These are phyloP conservation scores for Phytophthora ohioensis DNA, from an alignment of 352 stramenopile genomes.

Conservation along the genomic window DNA sequence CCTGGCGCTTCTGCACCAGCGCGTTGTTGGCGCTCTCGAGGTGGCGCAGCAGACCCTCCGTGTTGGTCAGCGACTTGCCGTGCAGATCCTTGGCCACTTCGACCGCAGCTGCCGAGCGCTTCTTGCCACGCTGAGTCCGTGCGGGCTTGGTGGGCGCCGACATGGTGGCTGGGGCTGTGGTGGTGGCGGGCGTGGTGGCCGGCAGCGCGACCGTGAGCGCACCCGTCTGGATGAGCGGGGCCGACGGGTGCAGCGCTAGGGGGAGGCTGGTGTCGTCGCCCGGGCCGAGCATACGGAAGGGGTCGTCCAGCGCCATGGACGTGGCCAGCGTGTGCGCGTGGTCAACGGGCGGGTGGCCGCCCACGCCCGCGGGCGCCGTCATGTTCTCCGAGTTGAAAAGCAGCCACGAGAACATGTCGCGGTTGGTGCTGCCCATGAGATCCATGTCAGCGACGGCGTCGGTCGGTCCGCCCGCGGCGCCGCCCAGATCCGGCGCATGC, in stretches of 20 bases:
- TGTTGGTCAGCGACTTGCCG: conserved; percentile 56
- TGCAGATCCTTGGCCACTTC: conserved; percentile 46
- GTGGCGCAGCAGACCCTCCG: conserved; percentile 71
- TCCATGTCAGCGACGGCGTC: conserved; percentile 71
- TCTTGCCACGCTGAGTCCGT: conserved; percentile 56
- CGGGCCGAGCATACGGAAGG: conserved; percentile 67
- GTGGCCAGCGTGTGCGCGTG: conserved; percentile 35
- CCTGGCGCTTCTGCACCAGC: conserved; percentile 70
- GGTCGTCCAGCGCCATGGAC: conserved; percentile 60
- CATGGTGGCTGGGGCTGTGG: conserved; percentile 18
- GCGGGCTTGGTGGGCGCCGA: conserved; percentile 38
- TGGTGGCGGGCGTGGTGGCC: conserved; percentile 28
- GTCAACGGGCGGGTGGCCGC: conserved; percentile 16
- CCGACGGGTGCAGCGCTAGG: conserved; percentile 44
- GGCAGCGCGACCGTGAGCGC: conserved; percentile 36
- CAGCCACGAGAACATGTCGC: conserved; percentile 89
- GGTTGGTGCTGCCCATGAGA: conserved; percentile 71
- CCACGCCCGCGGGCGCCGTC: conserved; percentile 45
- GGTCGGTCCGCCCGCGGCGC: conserved; percentile 8
- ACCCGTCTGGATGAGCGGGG: conserved; percentile 37
- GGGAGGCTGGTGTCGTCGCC: conserved; percentile 52
- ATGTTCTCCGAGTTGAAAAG: conserved; percentile 90
- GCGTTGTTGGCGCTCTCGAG: conserved; percentile 79
- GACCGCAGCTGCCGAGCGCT: conserved; percentile 48
- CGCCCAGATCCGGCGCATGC: conserved; percentile 15